Conservation (phyloP, 1,284 basidiomycete genomes). For the Schizophyllum commune region DNA sequence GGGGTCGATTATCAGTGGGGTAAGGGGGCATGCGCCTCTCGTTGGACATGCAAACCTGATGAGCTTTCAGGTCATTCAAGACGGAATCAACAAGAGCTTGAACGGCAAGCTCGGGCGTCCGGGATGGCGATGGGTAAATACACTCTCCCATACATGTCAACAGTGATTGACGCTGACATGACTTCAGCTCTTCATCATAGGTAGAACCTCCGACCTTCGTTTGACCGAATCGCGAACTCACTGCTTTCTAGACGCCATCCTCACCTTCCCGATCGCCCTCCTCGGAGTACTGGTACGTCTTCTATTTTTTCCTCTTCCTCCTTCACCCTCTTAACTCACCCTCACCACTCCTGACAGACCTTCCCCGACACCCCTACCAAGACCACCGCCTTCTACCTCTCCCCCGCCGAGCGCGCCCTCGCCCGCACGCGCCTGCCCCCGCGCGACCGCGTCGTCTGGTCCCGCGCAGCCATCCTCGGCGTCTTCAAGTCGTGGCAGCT, state of each 20-base stretch:
- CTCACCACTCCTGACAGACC: neutral
- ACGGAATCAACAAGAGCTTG: neutral
- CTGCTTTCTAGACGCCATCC: neutral
- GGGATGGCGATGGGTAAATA: neutral
- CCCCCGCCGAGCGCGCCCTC: neutral
- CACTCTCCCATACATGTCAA: neutral
- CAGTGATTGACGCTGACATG: neutral
- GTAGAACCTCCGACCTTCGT: too few relatives aligned
- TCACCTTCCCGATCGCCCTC: neutral
- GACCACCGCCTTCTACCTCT: neutral
- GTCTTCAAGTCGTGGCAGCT: neutral
- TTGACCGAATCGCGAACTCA: too few relatives aligned
- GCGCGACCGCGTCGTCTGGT: neutral
- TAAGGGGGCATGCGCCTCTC: neutral
- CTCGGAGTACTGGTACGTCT: neutral
- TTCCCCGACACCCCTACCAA: neutral
- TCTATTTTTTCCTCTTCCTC: neutral
- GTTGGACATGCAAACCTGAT: neutral
- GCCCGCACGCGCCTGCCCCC: neutral
- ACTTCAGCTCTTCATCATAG: neutral
- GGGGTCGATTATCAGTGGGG: neutral
- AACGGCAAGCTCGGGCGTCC: neutral
- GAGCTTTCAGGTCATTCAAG: neutral
- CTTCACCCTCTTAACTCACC: neutral
- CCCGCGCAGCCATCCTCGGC: neutral